phyloP scores from a whole-genome alignment of 805 yeast genomes.

The Pichia scutulata region DNA sequence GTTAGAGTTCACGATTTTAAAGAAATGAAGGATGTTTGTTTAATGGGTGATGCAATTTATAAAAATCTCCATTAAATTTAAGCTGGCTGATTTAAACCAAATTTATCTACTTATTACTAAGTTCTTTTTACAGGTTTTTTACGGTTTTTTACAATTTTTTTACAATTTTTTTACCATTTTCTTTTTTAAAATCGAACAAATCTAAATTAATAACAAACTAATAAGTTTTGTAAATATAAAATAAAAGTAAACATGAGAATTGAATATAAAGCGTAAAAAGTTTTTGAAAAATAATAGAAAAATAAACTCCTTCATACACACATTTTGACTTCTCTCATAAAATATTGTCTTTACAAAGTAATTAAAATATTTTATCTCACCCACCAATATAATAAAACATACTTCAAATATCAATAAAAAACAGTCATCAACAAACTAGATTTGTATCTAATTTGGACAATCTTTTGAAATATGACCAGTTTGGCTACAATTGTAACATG shows the following conservation, averaged over 20 bases:
- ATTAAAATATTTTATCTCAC: neutral
- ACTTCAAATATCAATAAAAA: neutral
- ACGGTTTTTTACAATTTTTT: too few species aligned
- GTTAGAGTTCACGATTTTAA: conserved; percentile 83
- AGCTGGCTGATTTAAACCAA: too few species aligned
- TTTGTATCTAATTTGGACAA: conserved; percentile 32
- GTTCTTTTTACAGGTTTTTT: too few species aligned
- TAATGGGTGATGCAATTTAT: conserved; percentile 70
- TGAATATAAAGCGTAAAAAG: neutral
- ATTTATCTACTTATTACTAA: too few species aligned
- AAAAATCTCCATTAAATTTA: conserved; percentile 19
- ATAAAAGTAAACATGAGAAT: neutral
- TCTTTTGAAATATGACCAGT: conserved; percentile 86
- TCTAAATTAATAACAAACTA: too few species aligned
- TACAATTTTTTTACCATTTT: too few species aligned
- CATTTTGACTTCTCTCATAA: neutral
- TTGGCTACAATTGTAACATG: conserved; percentile 69
- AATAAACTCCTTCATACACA: neutral
- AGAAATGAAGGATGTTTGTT: conserved; percentile 44
- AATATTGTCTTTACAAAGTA: too few species aligned
- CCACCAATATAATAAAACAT: neutral
- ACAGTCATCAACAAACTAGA: too few species aligned
- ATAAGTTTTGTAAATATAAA: neutral
- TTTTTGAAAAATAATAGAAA: too few species aligned
- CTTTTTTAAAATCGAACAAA: too few species aligned